phyloP scores from a whole-genome alignment of 345 rosid genomes.

The Salix viminalis region DNA sequence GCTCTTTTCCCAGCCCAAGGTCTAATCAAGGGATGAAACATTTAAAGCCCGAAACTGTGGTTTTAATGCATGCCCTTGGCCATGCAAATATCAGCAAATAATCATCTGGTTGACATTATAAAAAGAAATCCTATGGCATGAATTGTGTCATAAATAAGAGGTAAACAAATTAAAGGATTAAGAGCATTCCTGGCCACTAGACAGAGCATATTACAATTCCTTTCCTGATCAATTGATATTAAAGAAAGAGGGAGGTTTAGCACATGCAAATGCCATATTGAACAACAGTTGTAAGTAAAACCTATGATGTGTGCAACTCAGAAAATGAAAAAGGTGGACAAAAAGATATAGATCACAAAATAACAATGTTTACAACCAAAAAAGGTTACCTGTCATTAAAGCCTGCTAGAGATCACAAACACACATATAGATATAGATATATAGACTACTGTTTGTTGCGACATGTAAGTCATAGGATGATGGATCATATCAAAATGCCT shows the following conservation, averaged over 20 bases:
- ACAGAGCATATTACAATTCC: neutral
- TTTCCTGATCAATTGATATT: neutral
- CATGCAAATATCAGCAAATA: neutral
- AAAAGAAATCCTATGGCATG: neutral
- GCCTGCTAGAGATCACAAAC: neutral
- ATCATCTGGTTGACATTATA: neutral
- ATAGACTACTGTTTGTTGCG: neutral
- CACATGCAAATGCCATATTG: neutral
- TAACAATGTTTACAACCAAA: no score
- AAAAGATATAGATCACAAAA: no score
- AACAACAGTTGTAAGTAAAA: neutral
- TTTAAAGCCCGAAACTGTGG: neutral
- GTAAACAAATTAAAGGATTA: neutral
- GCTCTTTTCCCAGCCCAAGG: neutral
- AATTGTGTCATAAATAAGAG: neutral
- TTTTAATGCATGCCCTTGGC: neutral
- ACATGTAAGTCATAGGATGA: neutral
- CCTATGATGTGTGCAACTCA: neutral
- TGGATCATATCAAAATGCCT: neutral
- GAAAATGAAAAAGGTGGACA: neutral
- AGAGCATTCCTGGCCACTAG: neutral
- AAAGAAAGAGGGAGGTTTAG: neutral
- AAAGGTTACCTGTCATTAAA: neutral
- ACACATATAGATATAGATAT: neutral
- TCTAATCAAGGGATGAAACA: neutral